These are phyloP conservation scores for Kazachstania africana DNA, from an alignment of 805 yeast species.

Conservation along the genomic window DNA sequence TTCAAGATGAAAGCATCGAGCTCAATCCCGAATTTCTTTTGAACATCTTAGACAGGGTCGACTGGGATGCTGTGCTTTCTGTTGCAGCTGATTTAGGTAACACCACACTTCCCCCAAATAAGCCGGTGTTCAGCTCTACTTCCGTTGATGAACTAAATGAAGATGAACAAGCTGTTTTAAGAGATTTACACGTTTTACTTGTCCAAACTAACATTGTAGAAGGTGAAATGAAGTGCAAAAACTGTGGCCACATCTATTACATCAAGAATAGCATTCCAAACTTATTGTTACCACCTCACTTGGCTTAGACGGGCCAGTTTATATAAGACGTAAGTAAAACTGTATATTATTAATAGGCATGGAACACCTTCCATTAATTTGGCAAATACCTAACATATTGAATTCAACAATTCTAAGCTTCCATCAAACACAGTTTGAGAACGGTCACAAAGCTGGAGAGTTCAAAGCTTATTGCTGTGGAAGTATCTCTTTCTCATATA, in stretches of 20 bases:
- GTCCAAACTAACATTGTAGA: slow-evolving; percentile 78
- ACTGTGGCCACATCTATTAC: slow-evolving; percentile 78
- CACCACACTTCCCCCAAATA: slow-evolving; percentile 41
- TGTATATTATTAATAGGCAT: too few relatives aligned
- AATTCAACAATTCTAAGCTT: too few relatives aligned
- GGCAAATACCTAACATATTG: too few relatives aligned
- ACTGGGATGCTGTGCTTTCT: slow-evolving; percentile 73
- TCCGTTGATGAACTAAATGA: slow-evolving; percentile 29
- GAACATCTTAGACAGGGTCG: slow-evolving; percentile 67
- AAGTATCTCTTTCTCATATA: too few relatives aligned
- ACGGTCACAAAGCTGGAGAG: too few relatives aligned
- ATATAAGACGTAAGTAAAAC: too few relatives aligned
- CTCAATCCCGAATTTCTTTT: slow-evolving; percentile 70
- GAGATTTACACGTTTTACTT: slow-evolving; percentile 65
- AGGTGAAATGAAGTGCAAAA: slow-evolving; percentile 80
- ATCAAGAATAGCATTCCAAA: slow-evolving; percentile 92
- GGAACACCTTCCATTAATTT: too few relatives aligned
- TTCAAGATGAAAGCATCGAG: slow-evolving; percentile 62
- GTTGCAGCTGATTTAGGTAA: slow-evolving; percentile 75
- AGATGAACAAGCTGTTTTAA: slow-evolving; percentile 36
- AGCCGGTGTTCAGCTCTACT: slow-evolving; percentile 36
- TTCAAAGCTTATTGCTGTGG: too few relatives aligned
- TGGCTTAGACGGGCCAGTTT: slow-evolving; percentile 40
- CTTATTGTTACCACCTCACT: slow-evolving; percentile 86
- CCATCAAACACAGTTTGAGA: too few relatives aligned